Evolutionary conservation across 495 filamentous ascomycete species (phyloP).

Genomic region (Neurospora sp.): DNA sequence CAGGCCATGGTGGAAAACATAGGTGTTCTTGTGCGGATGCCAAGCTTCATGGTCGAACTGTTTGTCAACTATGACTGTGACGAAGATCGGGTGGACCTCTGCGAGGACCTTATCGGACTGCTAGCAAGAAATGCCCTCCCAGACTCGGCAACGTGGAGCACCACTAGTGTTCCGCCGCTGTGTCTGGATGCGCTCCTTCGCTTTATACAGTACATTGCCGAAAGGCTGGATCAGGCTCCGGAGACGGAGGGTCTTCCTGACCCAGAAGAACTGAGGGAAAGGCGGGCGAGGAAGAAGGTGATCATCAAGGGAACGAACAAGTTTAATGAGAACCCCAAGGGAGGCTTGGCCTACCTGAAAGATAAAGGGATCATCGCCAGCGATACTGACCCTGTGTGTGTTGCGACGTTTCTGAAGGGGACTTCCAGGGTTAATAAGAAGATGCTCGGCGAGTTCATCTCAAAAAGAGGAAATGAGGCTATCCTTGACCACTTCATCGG

Average conservation of each 20-base stretch:
- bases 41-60: constrained; percentile 86
- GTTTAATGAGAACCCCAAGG: constrained; percentile 92
- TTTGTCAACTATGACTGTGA: constrained; percentile 99
- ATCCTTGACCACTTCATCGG: constrained; percentile 78
- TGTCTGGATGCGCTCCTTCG: constrained; percentile 87
- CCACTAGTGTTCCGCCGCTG: constrained; percentile 91
- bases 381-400: constrained; percentile 56
- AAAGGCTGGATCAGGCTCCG: constrained; percentile 67
- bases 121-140: constrained; percentile 91
- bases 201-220: constrained; percentile 83
- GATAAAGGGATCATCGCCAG: constrained; percentile 76
- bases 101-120: constrained; percentile 88
- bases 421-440: constrained; percentile 85
- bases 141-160: constrained; percentile 98
- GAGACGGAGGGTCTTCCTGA: constrained; percentile 58
- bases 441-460: constrained; percentile 81
- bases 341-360: constrained; percentile 75
- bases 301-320: constrained; percentile 82
- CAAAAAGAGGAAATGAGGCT: constrained; percentile 74
- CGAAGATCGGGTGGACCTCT: constrained; percentile 81
- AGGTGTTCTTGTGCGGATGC: constrained; percentile 81
- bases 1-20: constrained; percentile 99
- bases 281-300: constrained; percentile 69
- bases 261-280: constrained; percentile 49
- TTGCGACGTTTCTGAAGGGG: constrained; percentile 75